Conservation (phyloP, 2,329 filamentous ascomycete species). For the Neofusicoccum laricinum region DNA sequence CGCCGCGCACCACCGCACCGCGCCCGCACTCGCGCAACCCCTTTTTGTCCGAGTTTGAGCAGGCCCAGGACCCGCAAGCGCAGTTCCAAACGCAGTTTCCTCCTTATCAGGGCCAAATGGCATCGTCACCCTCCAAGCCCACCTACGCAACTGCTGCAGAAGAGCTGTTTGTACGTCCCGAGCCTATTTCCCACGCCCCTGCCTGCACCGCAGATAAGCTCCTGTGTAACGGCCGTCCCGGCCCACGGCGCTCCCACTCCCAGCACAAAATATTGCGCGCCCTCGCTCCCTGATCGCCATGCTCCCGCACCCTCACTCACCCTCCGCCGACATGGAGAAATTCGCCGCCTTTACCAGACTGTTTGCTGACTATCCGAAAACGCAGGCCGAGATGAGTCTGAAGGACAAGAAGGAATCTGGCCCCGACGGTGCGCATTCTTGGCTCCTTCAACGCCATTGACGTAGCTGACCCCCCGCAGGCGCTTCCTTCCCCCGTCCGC, state of each 20-base stretch:
- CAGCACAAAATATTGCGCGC: neutral
- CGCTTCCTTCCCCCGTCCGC: conserved; percentile 24
- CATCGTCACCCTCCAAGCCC: conserved; percentile 27
- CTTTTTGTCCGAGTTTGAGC: conserved; percentile 51
- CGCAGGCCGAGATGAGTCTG: conserved; percentile 65
- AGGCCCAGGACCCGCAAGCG: neutral
- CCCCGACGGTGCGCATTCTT: neutral
- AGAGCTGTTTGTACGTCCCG: conserved; percentile 72
- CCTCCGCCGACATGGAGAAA: conserved; percentile 33
- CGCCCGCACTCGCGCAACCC: conserved; percentile 71
- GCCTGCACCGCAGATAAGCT: conserved; percentile 16
- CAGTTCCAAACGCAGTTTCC: conserved; percentile 13
- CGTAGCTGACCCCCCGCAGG: conserved; percentile 22
- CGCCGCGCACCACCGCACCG: conserved; percentile 37
- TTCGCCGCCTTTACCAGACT: conserved; percentile 37
- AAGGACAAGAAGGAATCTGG: conserved; percentile 57
- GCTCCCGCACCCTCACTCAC: conserved; percentile 2
- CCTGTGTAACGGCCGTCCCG: conserved; percentile 5
- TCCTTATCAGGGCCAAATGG: neutral
- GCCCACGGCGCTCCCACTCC: neutral
- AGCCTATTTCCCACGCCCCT: conserved; percentile 17
- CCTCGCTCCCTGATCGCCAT: neutral
- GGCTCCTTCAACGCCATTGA: neutral
- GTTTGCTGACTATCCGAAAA: conserved; percentile 43
- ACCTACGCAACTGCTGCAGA: conserved; percentile 55